Conservation (phyloP, 106 monocot species). For the Posidonia australis region DNA sequence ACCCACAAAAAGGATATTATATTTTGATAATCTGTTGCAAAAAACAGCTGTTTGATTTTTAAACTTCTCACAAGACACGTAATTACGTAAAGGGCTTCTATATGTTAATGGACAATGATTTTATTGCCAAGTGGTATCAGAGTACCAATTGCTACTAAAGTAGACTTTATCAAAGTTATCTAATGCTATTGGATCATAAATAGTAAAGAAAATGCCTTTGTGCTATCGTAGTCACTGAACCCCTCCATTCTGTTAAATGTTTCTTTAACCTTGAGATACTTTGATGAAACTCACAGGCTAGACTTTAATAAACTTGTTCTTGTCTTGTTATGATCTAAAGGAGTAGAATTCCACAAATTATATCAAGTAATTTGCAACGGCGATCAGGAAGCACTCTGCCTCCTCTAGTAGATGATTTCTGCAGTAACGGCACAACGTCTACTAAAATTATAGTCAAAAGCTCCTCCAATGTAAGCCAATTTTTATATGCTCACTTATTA, state of each 20-base stretch:
- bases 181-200: no score
- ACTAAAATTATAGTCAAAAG: conserved; percentile 26
- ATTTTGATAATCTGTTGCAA: no score
- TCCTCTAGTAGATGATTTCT: conserved; percentile 52
- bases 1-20: no score
- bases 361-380: conserved; percentile 36
- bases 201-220: no score
- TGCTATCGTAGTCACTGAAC: no score
- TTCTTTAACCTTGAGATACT: background rate
- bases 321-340: conserved; percentile 13
- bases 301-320: background rate
- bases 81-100: no score
- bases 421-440: conserved; percentile 8
- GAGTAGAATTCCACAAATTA: conserved; percentile 56
- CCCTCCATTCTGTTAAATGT: background rate
- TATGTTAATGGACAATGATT: no score
- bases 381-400: conserved; percentile 51
- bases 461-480: conserved; percentile 29
- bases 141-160: no score
- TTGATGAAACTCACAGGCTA: background rate
- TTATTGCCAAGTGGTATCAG: no score
- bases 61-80: no score
- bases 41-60: no score
- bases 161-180: no score
- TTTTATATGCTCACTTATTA: conserved; percentile 6